phyloP scores from a whole-genome alignment of 768 basidiomycete species.

The Suillus subluteus region DNA sequence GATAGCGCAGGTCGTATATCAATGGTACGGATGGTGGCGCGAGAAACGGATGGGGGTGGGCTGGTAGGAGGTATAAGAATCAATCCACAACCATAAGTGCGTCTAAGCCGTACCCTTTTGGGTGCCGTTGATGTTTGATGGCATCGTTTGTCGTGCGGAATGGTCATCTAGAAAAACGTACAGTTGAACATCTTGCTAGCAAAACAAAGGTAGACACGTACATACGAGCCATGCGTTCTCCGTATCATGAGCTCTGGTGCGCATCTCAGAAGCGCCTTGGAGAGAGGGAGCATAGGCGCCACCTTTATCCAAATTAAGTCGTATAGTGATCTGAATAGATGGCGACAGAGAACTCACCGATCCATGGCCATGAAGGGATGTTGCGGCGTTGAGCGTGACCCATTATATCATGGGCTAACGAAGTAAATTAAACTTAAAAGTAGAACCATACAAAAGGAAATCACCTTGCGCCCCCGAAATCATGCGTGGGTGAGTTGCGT shows the following conservation, averaged over 20 bases:
- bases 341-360: background rate
- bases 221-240: background rate
- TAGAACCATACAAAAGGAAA: background rate
- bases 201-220: background rate
- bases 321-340: background rate
- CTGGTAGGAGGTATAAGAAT: background rate
- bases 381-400: background rate
- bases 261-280: background rate
- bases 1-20: conserved; percentile 13
- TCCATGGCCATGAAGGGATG: background rate
- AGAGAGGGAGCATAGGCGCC: background rate
- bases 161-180: background rate
- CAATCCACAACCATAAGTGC: no score
- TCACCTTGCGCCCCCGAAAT: background rate
- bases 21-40: background rate
- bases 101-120: background rate
- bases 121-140: background rate
- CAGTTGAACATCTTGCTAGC: background rate
- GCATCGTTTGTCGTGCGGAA: background rate
- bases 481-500: background rate
- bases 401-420: background rate
- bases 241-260: background rate
- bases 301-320: background rate
- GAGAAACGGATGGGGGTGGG: background rate
- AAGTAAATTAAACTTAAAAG: no score